These are phyloP conservation scores for Candida sithepensis DNA, from an alignment of 805 yeast species.

Conservation along the genomic window DNA sequence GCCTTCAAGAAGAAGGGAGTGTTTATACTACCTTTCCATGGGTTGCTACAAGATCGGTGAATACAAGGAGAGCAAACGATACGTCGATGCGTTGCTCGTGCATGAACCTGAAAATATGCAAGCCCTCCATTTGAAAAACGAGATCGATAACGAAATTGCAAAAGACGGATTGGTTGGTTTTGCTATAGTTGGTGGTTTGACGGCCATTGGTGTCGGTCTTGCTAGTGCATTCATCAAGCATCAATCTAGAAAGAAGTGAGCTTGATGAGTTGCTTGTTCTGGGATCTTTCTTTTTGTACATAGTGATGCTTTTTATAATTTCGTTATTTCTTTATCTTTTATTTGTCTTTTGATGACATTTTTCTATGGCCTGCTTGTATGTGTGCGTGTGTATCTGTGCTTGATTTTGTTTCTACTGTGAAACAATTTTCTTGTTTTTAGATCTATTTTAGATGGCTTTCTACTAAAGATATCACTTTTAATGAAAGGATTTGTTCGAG, in stretches of 20 bases:
- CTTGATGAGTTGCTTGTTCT: not conserved
- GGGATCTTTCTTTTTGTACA: not conserved
- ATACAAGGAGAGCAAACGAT: constrained; percentile 78
- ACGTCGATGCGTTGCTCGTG: constrained; percentile 69
- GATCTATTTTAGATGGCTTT: too few species aligned
- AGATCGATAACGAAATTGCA: constrained; percentile 80
- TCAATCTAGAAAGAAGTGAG: constrained; percentile 14
- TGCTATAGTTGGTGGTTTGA: constrained; percentile 79
- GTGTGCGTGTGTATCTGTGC: too few species aligned
- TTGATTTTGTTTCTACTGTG: too few species aligned
- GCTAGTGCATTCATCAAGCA: constrained; percentile 21
- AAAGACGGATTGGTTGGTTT: constrained; percentile 86
- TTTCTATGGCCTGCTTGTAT: too few species aligned
- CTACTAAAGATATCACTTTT: too few species aligned
- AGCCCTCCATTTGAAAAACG: constrained; percentile 64
- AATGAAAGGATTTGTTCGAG: too few species aligned
- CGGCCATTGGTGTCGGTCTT: constrained; percentile 74
- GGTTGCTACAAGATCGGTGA: constrained; percentile 90
- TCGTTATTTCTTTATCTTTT: too few species aligned
- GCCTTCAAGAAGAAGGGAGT: constrained; percentile 82
- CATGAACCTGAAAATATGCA: constrained; percentile 86
- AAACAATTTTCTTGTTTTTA: too few species aligned
- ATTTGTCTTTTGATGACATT: too few species aligned
- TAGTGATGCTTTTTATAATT: too few species aligned
- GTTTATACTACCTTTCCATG: constrained; percentile 79